These are phyloP conservation scores for Gilbertella persicaria DNA, from an alignment of 371 early-diverging fungal species.

Conservation along the genomic window DNA sequence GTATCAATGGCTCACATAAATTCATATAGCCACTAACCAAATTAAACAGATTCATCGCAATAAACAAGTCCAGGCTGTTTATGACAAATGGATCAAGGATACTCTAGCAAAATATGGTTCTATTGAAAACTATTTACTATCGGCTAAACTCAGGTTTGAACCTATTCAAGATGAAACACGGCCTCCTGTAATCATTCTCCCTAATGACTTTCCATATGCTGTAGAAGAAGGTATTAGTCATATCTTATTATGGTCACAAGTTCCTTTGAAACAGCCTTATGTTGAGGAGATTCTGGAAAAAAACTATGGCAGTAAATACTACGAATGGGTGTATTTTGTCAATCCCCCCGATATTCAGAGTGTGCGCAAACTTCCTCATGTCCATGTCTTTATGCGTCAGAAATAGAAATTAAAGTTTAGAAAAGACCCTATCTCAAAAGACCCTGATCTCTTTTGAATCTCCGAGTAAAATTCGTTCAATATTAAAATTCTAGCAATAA, in stretches of 20 bases:
- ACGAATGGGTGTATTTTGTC: conserved; percentile 26
- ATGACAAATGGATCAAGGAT: conserved; percentile 25
- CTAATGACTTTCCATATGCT: conserved; percentile 58
- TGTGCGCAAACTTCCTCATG: conserved; percentile 28
- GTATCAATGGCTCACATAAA: neutral
- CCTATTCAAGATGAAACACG: conserved; percentile 1
- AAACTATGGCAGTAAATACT: conserved; percentile 15
- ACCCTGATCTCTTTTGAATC: too few relatives aligned
- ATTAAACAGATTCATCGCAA: conserved; percentile 22
- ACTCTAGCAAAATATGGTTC: conserved; percentile 32
- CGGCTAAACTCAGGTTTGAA: conserved; percentile 30
- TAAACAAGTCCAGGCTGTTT: conserved; percentile 16
- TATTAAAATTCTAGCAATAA: too few relatives aligned
- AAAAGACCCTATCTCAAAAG: too few relatives aligned
- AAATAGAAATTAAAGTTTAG: too few relatives aligned
- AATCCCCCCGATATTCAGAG: conserved; percentile 31
- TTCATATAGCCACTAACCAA: conserved; percentile 19
- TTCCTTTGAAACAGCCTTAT: conserved; percentile 24
- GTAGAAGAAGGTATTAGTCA: conserved; percentile 36
- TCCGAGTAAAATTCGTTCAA: too few relatives aligned
- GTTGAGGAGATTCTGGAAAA: conserved; percentile 20
- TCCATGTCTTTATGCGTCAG: conserved; percentile 31
- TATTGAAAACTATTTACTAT: conserved; percentile 31
- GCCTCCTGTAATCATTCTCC: conserved; percentile 34
- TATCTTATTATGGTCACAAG: conserved; percentile 51